Percentiles rank a stretch among this genome's conserved stretches.
These are phyloP conservation scores for Solanum bukasovii DNA, from an alignment of 257 asterid species.

Conservation along the genomic window DNA sequence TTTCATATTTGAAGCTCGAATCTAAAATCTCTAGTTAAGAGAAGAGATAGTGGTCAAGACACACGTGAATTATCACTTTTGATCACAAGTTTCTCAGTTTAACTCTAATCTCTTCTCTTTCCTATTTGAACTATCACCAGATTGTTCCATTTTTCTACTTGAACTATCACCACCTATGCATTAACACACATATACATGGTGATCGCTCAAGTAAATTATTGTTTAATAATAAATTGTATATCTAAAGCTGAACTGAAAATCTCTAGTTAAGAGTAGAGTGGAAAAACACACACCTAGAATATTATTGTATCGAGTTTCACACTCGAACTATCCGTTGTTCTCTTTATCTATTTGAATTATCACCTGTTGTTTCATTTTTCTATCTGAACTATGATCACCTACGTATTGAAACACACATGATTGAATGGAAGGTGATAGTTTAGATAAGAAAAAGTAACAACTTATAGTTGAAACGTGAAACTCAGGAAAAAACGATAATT, in stretches of 20 bases:
- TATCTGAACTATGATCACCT: neutral
- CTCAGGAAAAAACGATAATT: fast-evolving
- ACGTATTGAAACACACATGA: neutral
- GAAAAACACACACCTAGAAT: neutral
- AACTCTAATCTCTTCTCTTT: neutral
- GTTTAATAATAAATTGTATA: neutral
- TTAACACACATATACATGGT: neutral
- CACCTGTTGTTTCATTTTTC: neutral
- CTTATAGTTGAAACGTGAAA: no score
- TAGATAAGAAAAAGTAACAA: neutral
- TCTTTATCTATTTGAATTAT: neutral
- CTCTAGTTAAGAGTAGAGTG: neutral
- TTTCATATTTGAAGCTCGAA: neutral
- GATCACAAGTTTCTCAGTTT: neutral
- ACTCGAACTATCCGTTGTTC: neutral
- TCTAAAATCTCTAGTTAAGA: neutral
- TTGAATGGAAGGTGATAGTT: neutral
- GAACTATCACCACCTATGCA: neutral
- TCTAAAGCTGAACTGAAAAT: neutral
- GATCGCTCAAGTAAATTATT: neutral
- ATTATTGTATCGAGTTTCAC: neutral
- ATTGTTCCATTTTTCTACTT: fast-evolving
- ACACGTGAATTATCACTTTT: neutral
- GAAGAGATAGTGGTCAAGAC: fast-evolving
- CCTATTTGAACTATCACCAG: neutral